phyloP scores from a whole-genome alignment of 1,284 basidiomycete species.

The Neotropicomus parvogracilis region DNA sequence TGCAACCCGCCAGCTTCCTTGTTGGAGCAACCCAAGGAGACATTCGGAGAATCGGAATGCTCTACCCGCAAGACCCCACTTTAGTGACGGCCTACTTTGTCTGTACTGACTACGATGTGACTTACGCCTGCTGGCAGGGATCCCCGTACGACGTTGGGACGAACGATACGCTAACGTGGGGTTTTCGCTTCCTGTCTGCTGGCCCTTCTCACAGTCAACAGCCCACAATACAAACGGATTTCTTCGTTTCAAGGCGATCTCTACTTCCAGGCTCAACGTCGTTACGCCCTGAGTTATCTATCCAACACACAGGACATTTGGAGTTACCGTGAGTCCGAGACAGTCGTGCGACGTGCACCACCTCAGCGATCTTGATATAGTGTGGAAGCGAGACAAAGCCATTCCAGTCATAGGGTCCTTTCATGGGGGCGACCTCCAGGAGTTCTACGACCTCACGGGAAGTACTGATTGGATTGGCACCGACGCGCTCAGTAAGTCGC shows the following conservation, averaged over 20 bases:
- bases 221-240: constrained; percentile 4
- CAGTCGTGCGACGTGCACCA: too few relatives aligned
- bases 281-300: not conserved
- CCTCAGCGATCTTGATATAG: not conserved
- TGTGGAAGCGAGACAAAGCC: not conserved
- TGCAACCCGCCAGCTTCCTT: constrained; percentile 3
- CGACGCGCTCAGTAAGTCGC: constrained; percentile 17
- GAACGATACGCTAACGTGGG: not conserved
- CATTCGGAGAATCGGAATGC: not conserved
- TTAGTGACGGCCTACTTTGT: not conserved
- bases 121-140: not conserved
- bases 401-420: not conserved
- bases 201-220: not conserved
- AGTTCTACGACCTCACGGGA: constrained; percentile 16
- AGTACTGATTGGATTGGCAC: constrained; percentile 18
- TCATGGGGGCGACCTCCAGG: constrained; percentile 16
- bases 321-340: not conserved
- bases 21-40: not conserved
- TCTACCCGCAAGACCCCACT: constrained; percentile 18
- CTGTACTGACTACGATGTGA: too few relatives aligned
- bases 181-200: not conserved
- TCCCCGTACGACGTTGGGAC: not conserved
- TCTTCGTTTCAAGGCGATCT: constrained; percentile 1
- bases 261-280: not conserved
- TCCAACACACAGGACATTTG: not conserved